Base-by-base conservation (phyloP, 352 stramenopile species). In the Phytophthora tentaculata region DNA sequence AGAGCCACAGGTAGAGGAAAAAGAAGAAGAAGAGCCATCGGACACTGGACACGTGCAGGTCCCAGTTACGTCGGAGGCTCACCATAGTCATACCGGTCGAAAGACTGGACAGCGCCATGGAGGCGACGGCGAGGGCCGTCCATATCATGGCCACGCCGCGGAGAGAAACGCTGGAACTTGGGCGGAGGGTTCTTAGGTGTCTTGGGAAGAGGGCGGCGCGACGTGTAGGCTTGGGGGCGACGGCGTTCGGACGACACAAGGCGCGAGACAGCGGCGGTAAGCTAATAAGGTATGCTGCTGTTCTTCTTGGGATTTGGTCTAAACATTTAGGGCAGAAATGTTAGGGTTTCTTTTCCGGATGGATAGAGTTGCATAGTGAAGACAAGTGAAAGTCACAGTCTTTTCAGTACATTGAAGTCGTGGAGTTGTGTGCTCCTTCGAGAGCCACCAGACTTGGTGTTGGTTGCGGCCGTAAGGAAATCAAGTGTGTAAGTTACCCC, bases 11-110 rank as follows among this genome's bases (percentile, higher is more conserved):
- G 28, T 79, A 86, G 5, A 85, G 26, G 63, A 90, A 88, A 41
- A 90, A 87, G 53, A 77, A 22, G 56, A 81, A 83, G 58, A 90
- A 90, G 49, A 90, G 71, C 79, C 79, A 90, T 12, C 81, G 79
- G 14, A 89, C 81, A 20, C 79, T 84, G 9, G 78, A 84, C 14
- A 81, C 73, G 19, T 77, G 71, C 23, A 88, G 61, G 60, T 86
- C 77, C 77, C 77, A 86, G 56, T 68, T 68, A 35, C 67, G 70
- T 14, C 69, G 73, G 22, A 86, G 74, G 44, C 69, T 76, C 57
- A 83, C 61, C 50, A 75, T 76, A 17, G 76, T 83, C 60, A 79
- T 72, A 12, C 73, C 73, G 14, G 79, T 81, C 32, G 79, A 63
- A 13, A 76, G 51, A 48, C 67, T 78, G 32, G 78, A 86, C 39